These are phyloP conservation scores for Microcyclospora tardicrescens DNA, from an alignment of 2,329 filamentous ascomycete species.

Conservation along the genomic window DNA sequence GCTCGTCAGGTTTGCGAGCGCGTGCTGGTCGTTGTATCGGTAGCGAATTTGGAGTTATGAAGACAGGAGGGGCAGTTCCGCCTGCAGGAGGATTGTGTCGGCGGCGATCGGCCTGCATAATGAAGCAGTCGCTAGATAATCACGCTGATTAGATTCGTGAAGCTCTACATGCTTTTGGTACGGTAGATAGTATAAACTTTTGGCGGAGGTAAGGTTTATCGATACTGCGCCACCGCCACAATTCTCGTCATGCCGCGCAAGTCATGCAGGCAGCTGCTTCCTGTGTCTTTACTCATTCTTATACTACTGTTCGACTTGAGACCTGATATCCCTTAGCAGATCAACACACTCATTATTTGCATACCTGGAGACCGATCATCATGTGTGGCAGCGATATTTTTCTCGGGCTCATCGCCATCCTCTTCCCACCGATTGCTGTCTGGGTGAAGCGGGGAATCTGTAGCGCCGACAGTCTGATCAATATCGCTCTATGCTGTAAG, in stretches of 20 bases:
- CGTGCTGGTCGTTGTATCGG: conserved; percentile 38
- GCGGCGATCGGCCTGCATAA: conserved; percentile 58
- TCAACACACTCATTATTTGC: not conserved
- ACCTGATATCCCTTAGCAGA: not conserved
- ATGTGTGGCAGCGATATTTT: conserved; percentile 52
- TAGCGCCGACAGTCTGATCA: conserved; percentile 84
- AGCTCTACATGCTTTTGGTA: too few species aligned
- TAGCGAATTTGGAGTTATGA: conserved; percentile 38
- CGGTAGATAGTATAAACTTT: too few species aligned
- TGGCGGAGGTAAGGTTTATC: not conserved
- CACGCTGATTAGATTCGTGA: too few species aligned
- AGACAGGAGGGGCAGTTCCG: conserved; percentile 62
- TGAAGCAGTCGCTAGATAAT: conserved; percentile 1
- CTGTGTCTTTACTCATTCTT: not conserved
- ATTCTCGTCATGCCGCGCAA: not conserved
- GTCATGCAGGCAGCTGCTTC: not conserved
- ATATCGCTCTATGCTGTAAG: conserved; percentile 66
- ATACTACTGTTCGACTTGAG: not conserved
- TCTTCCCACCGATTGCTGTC: conserved; percentile 51
- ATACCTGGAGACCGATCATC: conserved; percentile 8
- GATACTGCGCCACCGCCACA: not conserved
- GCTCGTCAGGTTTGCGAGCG: conserved; percentile 52
- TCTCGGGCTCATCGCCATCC: conserved; percentile 45
- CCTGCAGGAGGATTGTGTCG: conserved; percentile 80
- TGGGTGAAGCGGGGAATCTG: conserved; percentile 96